phyloP scores from a whole-genome alignment of 169 alveolate species.

The Plasmodium coatneyi region DNA sequence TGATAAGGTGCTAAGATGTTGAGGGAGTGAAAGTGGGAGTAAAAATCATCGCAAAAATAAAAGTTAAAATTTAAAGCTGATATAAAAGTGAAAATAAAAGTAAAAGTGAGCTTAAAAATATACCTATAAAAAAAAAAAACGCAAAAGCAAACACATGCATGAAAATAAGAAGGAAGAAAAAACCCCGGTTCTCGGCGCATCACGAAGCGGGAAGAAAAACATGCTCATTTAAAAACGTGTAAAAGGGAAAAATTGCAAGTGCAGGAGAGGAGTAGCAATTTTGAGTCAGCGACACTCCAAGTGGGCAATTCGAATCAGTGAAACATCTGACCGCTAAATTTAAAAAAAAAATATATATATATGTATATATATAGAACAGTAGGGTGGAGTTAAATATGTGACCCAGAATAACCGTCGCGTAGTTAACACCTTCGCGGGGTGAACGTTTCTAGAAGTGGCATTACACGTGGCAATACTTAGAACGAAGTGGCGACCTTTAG shows the following conservation, averaged over 20 bases:
- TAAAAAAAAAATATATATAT: too few relatives aligned
- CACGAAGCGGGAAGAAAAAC: background rate
- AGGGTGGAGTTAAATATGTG: background rate
- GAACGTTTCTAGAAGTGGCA: background rate
- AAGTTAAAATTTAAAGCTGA: background rate
- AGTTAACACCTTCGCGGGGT: background rate
- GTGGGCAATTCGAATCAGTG: background rate
- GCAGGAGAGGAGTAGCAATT: background rate
- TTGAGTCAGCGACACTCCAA: background rate
- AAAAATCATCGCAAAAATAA: background rate
- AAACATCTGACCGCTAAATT: background rate
- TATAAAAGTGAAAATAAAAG: too few relatives aligned
- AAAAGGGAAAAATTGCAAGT: background rate
- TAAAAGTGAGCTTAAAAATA: too few relatives aligned
- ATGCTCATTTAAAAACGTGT: background rate
- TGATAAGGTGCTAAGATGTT: too few relatives aligned
- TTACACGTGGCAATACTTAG: background rate
- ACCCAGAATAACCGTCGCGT: background rate
- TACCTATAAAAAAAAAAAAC: too few relatives aligned
- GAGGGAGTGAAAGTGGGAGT: background rate
- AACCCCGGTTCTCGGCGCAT: background rate
- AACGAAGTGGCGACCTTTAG: background rate
- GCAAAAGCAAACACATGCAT: background rate
- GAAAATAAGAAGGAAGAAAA: background rate
- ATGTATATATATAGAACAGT: background rate